Evolutionary conservation across 345 rosid genomes (phyloP).

Genomic region (Sonneratia caseolaris): DNA sequence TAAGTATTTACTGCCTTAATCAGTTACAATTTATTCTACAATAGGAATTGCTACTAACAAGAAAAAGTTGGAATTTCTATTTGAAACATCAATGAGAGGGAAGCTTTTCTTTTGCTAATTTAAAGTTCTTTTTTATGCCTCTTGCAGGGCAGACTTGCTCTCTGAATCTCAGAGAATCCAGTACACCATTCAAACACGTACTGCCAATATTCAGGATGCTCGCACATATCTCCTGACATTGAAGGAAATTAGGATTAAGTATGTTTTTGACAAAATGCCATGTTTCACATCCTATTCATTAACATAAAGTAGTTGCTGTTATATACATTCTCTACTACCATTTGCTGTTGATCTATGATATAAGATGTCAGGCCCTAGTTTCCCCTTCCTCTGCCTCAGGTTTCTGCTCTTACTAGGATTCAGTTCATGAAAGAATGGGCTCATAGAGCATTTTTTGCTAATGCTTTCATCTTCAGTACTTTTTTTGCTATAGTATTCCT

Average conservation of each 20-base stretch:
- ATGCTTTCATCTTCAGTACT: background rate
- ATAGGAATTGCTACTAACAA: background rate
- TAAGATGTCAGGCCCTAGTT: background rate
- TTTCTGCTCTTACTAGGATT: background rate
- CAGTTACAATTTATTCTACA: background rate
- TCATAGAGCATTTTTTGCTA: too few species aligned
- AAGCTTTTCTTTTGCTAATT: too few species aligned
- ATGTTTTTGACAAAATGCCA: slow-evolving; percentile 2
- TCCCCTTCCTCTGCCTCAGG: background rate
- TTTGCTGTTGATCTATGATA: background rate
- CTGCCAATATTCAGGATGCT: slow-evolving; percentile 74
- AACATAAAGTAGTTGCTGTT: too few species aligned
- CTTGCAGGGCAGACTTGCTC: slow-evolving; percentile 72
- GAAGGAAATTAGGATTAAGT: slow-evolving; percentile 72
- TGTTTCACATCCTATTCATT: background rate
- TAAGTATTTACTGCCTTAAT: slow-evolving; percentile 20
- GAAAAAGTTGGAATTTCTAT: too few species aligned
- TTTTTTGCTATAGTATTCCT: background rate
- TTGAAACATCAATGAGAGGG: too few species aligned
- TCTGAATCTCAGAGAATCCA: slow-evolving; percentile 80
- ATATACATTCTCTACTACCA: background rate
- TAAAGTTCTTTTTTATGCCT: slow-evolving; percentile 3
- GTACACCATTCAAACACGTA: slow-evolving; percentile 48
- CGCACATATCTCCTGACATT: slow-evolving; percentile 70
- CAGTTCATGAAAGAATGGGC: too few species aligned